These are phyloP conservation scores for Debaryomyces sp. DNA, from an alignment of 1,139 yeast species.

Conservation along the genomic window DNA sequence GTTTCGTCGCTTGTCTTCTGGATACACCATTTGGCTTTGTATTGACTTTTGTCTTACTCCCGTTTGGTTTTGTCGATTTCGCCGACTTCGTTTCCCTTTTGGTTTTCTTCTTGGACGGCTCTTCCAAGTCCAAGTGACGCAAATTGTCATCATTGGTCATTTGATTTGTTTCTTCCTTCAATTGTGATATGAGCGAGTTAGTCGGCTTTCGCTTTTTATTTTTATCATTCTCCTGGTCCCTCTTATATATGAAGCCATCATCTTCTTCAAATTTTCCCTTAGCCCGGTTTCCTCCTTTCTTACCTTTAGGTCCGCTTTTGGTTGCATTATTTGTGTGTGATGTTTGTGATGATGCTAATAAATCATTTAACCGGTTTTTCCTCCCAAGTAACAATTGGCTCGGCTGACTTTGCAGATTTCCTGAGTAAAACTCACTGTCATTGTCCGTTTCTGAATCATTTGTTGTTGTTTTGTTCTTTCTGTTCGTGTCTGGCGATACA, in stretches of 20 bases:
- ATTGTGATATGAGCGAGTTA: slow-evolving; percentile 30
- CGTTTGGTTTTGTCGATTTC: neutral
- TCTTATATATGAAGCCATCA: slow-evolving; percentile 47
- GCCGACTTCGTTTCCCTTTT: neutral
- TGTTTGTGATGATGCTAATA: slow-evolving; percentile 22
- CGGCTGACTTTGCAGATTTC: slow-evolving; percentile 12
- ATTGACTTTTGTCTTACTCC: neutral
- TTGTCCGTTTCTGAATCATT: neutral
- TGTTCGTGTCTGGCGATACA: slow-evolving; percentile 1
- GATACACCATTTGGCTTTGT: neutral
- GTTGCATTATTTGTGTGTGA: slow-evolving; percentile 1
- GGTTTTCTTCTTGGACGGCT: slow-evolving; percentile 4
- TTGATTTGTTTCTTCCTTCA: slow-evolving; percentile 27
- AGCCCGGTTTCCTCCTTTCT: slow-evolving; percentile 5
- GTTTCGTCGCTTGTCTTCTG: slow-evolving; percentile 1
- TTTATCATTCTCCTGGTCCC: slow-evolving; percentile 25
- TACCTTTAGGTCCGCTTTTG: slow-evolving; percentile 3
- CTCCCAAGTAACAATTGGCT: slow-evolving; percentile 19
- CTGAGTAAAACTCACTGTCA: slow-evolving; percentile 6
- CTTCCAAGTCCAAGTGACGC: slow-evolving; percentile 15
- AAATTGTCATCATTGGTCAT: slow-evolving; percentile 19
- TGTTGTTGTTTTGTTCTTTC: neutral
- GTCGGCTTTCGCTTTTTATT: slow-evolving; percentile 19
- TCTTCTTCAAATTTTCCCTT: slow-evolving; percentile 40
- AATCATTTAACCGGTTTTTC: slow-evolving; percentile 29